Base-by-base conservation (phyloP, 164 flowering plant genomes). In the Protea cynaroides region DNA sequence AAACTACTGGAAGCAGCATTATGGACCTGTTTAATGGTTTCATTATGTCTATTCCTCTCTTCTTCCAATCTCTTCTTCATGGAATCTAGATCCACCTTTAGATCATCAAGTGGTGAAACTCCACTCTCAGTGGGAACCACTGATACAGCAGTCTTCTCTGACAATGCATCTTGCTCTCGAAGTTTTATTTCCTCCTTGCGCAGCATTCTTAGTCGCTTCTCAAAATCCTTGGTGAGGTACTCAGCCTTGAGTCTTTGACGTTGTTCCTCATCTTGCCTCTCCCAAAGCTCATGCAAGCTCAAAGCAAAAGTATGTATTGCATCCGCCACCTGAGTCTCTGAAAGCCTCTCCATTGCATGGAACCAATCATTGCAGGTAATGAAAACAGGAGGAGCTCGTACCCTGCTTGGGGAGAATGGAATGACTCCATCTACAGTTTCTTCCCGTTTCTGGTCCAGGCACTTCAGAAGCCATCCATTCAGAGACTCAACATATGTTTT, bases 341-440 rank as follows among this genome's bases (percentile, higher is more conserved):
- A 80, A 34, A 92, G 74, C 56, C 84, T 76, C 24, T 75, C 84
- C 80, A 92, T 75, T 21, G 86, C 92, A 63, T 87, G 83, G 60
- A 66, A 66, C 99, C 99, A 95, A 69, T 95, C 99, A 64, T 86
- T 83, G 84, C 87, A 86, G 12, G 84, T 75, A n/a, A 90, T 67
- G 58, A 95, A 95, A 50, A 87, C 72, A 10, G 84, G 89, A 7
- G 99, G 99, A 61, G 96, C 97, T n/a, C 96, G 92, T 19, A 80
- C 69, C 23, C 95, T 78, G 55, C 94, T 58, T 1, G 99, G 99
- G 57, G 99, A 92, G 73, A 82, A 92, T 51, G 99, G 97, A 17
- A 81, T 74, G 37, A 76, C 24, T 40, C 99, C 99, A 75, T 95
- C 97, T 9, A 83, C 53, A 8, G 97, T 92, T 68, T 64, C 84